Conservation (phyloP, 1,284 basidiomycete genomes). For the Rhodotorula sp. region DNA sequence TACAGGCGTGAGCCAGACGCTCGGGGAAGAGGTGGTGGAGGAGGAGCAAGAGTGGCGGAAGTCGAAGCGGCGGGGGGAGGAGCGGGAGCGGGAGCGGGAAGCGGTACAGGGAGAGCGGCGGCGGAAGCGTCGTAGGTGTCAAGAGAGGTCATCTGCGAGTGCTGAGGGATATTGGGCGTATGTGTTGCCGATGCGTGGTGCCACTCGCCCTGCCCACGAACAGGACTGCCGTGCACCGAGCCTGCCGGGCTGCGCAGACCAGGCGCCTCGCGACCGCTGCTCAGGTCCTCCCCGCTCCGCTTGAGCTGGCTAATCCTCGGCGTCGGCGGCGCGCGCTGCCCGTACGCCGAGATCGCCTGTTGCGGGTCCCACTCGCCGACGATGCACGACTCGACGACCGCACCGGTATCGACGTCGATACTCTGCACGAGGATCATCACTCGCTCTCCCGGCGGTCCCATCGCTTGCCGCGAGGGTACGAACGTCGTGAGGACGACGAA, state of each 20-base stretch:
- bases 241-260: constrained; percentile 15
- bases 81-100: not conserved
- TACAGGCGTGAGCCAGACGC: not conserved
- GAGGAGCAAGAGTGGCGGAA: constrained; percentile 1
- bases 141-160: no score
- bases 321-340: constrained; percentile 14
- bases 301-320: constrained; percentile 19
- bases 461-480: constrained; percentile 22
- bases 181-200: no score
- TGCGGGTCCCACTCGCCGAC: constrained; percentile 36
- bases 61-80: not conserved
- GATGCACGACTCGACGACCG: constrained; percentile 26
- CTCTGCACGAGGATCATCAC: constrained; percentile 25
- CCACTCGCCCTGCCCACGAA: constrained; percentile 13
- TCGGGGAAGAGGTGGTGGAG: not conserved
- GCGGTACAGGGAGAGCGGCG: not conserved
- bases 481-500: constrained; percentile 39
- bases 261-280: constrained; percentile 22
- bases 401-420: constrained; percentile 17
- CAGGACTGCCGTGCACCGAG: constrained; percentile 2
- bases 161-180: no score
- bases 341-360: not conserved
- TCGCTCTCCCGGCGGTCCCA: constrained; percentile 29
- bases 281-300: constrained; percentile 31
- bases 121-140: not conserved